phyloP scores from a whole-genome alignment of 371 early-diverging fungal genomes.

The Mucor lusitanicus region DNA sequence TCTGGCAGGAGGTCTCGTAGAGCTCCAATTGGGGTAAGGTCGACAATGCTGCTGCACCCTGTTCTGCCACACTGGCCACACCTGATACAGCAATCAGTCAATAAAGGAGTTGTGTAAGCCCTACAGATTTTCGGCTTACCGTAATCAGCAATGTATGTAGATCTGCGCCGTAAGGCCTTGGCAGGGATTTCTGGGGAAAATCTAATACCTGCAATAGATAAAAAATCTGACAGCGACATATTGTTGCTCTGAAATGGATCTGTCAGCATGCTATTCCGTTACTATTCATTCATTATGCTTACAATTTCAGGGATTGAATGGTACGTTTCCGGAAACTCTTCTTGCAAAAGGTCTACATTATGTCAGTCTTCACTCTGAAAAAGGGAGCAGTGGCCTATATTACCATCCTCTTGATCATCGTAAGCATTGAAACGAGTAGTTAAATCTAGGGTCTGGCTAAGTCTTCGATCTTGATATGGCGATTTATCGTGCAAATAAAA shows the following conservation, averaged over 20 bases:
- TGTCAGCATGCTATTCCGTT: not conserved
- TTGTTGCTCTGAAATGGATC: not conserved
- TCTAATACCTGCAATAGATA: not conserved
- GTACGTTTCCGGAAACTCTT: conserved; percentile 1
- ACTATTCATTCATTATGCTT: not conserved
- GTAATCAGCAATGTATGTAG: not conserved
- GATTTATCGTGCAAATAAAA: conserved; percentile 8
- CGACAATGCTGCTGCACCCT: not conserved
- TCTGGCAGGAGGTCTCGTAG: conserved; percentile 3
- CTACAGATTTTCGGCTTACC: not conserved
- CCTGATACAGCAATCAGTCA: not conserved
- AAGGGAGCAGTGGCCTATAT: no score
- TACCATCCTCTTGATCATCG: not conserved
- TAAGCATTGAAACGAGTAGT: not conserved
- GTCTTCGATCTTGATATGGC: not conserved
- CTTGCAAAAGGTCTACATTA: not conserved
- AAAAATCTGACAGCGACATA: not conserved
- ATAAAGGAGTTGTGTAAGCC: not conserved
- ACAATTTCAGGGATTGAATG: not conserved
- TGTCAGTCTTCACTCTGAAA: not conserved
- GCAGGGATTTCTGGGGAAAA: not conserved
- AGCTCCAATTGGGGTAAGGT: conserved; percentile 8
- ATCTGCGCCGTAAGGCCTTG: not conserved
- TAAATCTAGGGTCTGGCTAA: not conserved
- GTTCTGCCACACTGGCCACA: not conserved